Base-by-base conservation (phyloP, 805 yeast genomes). In the Metschnikowia santaceciliae region DNA sequence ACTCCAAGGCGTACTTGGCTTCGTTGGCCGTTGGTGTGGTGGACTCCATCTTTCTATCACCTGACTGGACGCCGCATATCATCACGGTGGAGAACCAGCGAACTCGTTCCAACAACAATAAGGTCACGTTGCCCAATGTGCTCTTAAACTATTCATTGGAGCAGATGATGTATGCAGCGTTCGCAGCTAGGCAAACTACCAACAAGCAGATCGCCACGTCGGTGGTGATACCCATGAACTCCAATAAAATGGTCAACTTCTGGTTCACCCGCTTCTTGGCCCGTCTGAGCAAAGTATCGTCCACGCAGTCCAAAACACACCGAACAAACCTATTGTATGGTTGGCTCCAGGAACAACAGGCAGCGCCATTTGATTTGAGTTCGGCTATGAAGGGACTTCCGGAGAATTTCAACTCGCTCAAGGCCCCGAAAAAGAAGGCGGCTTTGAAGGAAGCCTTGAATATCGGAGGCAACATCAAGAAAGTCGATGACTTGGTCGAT, bases 401-500 rank as follows among this genome's bases (percentile, higher is more conserved):
- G 8, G 17, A 41, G 10, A 30, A 46, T 36, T 54, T 53, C 41
- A 20, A 34, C 14, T 15, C 43, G 17, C 35, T 50, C 44, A 42
- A 46, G 32, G 7, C 50, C n/a, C 33, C 46, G 11, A 44, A 38
- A 13, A 48, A 53, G 50, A 51, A 53, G 8, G 43, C 26, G 11
- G 49, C 55, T 4, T 49, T 51, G 45, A 50, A 44, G 38, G 47
- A 19, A 26, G 47, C 41, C 6, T 43, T 47, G 46, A 43, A 30
- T n/a, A 42, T 55, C 22, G 47, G 37, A 4, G 30, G 26, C 3
- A 19, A 20, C 10, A 55, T 51, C 22, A 64, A 62, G 19, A 84
- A 84, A 61, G 78, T 79, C 40, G 91, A 85, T 61, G 91, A 85
- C 61, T 66, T 84, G 49, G 78, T 83, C 7, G 91, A 85, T 61